Percentiles rank a stretch among this genome's conserved stretches.
phyloP scores from a whole-genome alignment of 2,329 filamentous ascomycete species.

The Phyllosticta citrichinensis region DNA sequence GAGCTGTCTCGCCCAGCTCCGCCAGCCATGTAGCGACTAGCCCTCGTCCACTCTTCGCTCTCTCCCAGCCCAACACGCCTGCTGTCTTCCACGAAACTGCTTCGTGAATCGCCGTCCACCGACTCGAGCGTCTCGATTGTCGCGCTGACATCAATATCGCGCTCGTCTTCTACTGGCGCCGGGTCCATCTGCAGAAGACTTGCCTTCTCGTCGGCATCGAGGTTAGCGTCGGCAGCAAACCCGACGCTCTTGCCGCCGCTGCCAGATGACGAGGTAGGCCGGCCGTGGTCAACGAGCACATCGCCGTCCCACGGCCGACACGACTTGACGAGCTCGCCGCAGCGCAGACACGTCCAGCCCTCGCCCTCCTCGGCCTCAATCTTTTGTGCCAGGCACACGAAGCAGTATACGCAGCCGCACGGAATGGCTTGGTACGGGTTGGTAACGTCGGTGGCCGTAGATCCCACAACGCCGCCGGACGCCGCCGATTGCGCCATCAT shows the following conservation, averaged over 20 bases:
- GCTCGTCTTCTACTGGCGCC: constrained; percentile 19
- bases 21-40: constrained; percentile 18
- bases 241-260: constrained; percentile 18
- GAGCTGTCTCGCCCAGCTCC: constrained; percentile 18
- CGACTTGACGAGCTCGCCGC: constrained; percentile 71
- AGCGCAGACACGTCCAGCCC: constrained; percentile 84
- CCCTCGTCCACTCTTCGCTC: constrained; percentile 27
- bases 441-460: constrained; percentile 83
- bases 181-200: constrained; percentile 23
- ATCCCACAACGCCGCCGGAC: constrained; percentile 63
- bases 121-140: neutral
- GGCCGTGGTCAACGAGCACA: constrained; percentile 44
- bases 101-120: neutral
- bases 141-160: constrained; percentile 9
- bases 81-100: constrained; percentile 5
- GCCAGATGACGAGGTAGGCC: neutral
- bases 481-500: constrained; percentile 49
- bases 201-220: constrained; percentile 9
- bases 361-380: constrained; percentile 90
- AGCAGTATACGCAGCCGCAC: constrained; percentile 91
- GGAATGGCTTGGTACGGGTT: constrained; percentile 90
- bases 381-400: constrained; percentile 82
- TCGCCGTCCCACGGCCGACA: constrained; percentile 90
- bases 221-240: constrained; percentile 18
- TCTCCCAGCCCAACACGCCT: constrained; percentile 16